Evolutionary conservation across 371 early-diverging fungal genomes (phyloP), one percentile per base, ranked within the genome.

Genomic region (Mortierella sp.): DNA sequence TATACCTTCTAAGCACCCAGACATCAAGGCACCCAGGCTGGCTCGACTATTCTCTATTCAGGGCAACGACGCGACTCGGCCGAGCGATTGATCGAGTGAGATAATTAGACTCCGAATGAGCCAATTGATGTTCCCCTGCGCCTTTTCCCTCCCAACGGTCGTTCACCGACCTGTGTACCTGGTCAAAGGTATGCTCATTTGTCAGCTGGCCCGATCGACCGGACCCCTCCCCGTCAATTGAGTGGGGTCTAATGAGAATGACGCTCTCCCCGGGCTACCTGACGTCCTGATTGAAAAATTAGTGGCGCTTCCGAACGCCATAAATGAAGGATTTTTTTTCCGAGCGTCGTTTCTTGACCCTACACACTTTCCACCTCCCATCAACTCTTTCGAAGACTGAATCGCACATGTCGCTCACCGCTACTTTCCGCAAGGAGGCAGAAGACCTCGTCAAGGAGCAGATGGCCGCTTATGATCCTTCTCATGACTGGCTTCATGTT

Each of bases 401-500:
- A 26, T 54, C 50, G 37, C 13, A 13, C 4, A 84, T 82, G 82
- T 89, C 77, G 26, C 85, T 69, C 44, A 73, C 57, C 85, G 92
- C 76, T 16, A 59, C 72, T 34, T 77, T 86, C 34, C 86, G 86
- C 50, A 75, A 54, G 24, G 80, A 82, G 31, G 86, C 86, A 10
- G 89, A 92, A 50, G 73, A 74, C 9, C 92, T 94, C 88, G 95
- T 94, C n/a, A 82, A 87, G 46, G 88, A 89, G 55, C 93, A 93
- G 76, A 95, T 95, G 95, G 82, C 87, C 48, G 87, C 81, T 6
- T 92, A 92, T 57, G 95, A 95, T 76, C 93, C 94, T 50, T 95
- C 96, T 1, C 96, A 96, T 88, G 96, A 96, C 86, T 94, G 91
- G 90, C 78, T 91, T 19, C 96, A 96, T 88, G 93, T 96, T 24